Conservation (phyloP, 495 filamentous ascomycete species). For the Pseudotulostoma volvatum region DNA sequence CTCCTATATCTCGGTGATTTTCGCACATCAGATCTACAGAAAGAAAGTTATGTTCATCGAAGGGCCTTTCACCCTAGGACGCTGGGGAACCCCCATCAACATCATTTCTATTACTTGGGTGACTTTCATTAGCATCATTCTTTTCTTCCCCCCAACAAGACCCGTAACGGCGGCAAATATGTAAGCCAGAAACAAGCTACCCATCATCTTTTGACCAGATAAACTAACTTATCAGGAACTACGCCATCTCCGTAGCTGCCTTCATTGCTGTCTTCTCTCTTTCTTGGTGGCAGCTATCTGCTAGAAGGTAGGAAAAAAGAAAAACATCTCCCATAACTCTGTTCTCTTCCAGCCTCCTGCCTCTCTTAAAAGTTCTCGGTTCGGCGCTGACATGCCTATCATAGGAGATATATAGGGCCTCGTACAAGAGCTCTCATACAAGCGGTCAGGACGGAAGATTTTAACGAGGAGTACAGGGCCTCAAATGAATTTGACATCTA, state of each 20-base stretch:
- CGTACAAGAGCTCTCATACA: conserved; percentile 34
- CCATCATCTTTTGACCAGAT: not conserved
- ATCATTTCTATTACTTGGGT: conserved; percentile 47
- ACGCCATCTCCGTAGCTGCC: conserved; percentile 46
- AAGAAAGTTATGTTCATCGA: conserved; percentile 40
- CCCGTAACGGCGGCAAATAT: conserved; percentile 51
- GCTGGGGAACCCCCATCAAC: conserved; percentile 43
- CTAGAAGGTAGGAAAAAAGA: conserved; percentile 31
- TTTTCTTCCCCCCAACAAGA: conserved; percentile 47
- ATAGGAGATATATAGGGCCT: conserved; percentile 39
- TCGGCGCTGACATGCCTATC: not conserved
- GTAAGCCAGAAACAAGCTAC: conserved; percentile 13
- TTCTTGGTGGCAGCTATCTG: conserved; percentile 49
- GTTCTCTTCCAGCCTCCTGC: not conserved
- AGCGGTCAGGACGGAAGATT: conserved; percentile 22
- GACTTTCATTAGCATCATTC: conserved; percentile 46
- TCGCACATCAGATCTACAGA: conserved; percentile 45
- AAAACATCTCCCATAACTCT: not conserved
- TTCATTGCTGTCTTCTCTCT: conserved; percentile 46
- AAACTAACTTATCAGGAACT: conserved; percentile 34
- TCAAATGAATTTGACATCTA: not conserved
- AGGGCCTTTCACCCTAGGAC: conserved; percentile 49
- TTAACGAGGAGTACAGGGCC: not conserved
- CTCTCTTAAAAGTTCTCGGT: conserved; percentile 1
- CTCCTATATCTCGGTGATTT: conserved; percentile 51